Base-by-base conservation (phyloP, 2,329 filamentous ascomycete species). In the Fusarium albidum region DNA sequence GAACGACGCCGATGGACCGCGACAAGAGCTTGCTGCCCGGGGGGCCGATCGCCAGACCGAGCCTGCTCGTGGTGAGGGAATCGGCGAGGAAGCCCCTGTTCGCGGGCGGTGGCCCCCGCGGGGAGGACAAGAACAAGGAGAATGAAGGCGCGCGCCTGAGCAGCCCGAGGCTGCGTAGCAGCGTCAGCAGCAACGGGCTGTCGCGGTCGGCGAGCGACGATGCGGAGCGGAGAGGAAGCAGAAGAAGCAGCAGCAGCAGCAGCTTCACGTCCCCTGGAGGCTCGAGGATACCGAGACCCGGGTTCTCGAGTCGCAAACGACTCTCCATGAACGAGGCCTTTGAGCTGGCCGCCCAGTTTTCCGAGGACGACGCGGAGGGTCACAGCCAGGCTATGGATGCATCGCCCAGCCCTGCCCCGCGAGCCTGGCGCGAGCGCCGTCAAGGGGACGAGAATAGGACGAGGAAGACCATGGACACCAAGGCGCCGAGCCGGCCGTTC, bases 321-420 rank as follows among this genome's bases (percentile, higher is more conserved):
- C 69, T 81, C 4, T 74, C 73, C 4, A 61, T 82, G 14, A 59
- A 69, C 13, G 78, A 82, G 35, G 78, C 79, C 7, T 79, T 75
- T 61, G 64, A 48, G 37, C 51, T 69, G 33, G 74, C 71, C 5
- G 68, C 64, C 29, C 62, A 63, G 28, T 73, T 73, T 44, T 67
- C 63, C 29, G 66, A 66, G 6, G 61, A 63, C 27, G 63, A 55
- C 40, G 58, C 61, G 10, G 61, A 60, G 31, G 66, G 67, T 32
- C 57, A 65, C n/a, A 68, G 61, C 25, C 57, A 65, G 13, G 49
- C 54, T n/a, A 59, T 66, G n/a, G 75, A 77, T 53, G 79, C 74
- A 14, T 82, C 79, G 3, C 80, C 80, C 1, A 83, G 80, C 48
- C 80, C 80, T 1, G 80, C 80, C 1, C 80, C 80, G 2, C 71